Percentiles rank a stretch among this genome's conserved stretches.
Conservation (phyloP, 768 basidiomycete species). For the Mycena vitilis region DNA sequence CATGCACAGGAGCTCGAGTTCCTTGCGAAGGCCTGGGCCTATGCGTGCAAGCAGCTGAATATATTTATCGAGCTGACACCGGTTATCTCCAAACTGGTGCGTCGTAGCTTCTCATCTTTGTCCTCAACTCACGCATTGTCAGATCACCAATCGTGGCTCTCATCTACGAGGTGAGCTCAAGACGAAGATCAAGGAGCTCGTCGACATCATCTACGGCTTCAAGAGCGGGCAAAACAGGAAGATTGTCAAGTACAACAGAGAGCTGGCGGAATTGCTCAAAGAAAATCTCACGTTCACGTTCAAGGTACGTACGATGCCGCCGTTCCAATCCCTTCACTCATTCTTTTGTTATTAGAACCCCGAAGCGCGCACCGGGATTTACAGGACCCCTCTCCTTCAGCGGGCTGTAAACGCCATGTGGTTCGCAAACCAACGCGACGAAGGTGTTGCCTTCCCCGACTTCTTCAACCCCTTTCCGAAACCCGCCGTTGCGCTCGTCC, state of each 20-base stretch:
- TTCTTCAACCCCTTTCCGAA: conserved; percentile 37
- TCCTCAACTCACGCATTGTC: background rate
- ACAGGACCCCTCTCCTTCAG: conserved; percentile 27
- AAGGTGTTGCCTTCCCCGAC: conserved; percentile 29
- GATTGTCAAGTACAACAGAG: conserved; percentile 25
- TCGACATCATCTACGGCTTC: background rate
- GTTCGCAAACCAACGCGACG: conserved; percentile 36
- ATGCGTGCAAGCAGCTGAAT: background rate
- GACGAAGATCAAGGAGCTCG: conserved; percentile 30
- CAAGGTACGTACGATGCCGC: conserved; percentile 13
- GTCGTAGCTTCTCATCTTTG: background rate
- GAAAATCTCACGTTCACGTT: conserved; percentile 28
- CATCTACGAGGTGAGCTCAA: conserved; percentile 38
- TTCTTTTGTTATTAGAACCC: background rate
- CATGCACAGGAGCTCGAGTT: background rate
- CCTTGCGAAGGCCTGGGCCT: background rate
- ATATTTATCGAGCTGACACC: background rate
- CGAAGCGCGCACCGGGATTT: conserved; percentile 15
- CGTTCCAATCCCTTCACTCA: background rate
- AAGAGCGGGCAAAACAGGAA: too few relatives aligned
- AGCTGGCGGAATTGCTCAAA: conserved; percentile 29
- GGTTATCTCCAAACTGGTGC: conserved; percentile 18
- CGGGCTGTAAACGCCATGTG: conserved; percentile 32
- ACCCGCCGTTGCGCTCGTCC: background rate
- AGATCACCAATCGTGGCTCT: conserved; percentile 23